phyloP scores from a whole-genome alignment of 2,329 filamentous ascomycete genomes.

The Fusarium acutatum region DNA sequence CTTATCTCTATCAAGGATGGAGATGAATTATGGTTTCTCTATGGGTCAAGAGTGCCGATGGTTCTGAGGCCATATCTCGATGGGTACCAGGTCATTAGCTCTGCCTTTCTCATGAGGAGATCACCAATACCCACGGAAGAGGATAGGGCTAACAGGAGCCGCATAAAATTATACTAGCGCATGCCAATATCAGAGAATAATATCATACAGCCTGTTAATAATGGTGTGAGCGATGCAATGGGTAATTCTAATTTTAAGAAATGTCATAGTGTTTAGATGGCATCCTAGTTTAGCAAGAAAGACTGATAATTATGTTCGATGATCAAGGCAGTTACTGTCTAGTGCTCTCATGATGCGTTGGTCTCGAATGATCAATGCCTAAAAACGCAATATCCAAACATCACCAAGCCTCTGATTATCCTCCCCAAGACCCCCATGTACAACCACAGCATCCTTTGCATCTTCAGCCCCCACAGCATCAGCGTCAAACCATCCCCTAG shows the following conservation, averaged over 20 bases:
- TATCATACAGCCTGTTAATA: rapidly evolving
- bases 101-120: rapidly evolving
- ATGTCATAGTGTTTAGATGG: rapidly evolving
- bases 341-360: rapidly evolving
- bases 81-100: not conserved
- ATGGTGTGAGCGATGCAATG: rapidly evolving
- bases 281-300: not conserved
- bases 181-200: rapidly evolving
- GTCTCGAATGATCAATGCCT: rapidly evolving
- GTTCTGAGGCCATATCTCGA: not conserved
- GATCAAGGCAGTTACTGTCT: not conserved
- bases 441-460: not conserved
- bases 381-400: not conserved
- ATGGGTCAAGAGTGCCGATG: rapidly evolving
- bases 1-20: rapidly evolving
- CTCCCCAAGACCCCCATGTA: not conserved
- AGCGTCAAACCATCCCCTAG: not conserved
- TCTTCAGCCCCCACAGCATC: not conserved
- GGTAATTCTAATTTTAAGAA: not conserved
- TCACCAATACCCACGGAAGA: rapidly evolving
- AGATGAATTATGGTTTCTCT: rapidly evolving
- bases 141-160: rapidly evolving
- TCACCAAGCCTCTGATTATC: not conserved
- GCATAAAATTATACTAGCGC: not conserved
- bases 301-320: rapidly evolving